phyloP scores from a whole-genome alignment of 2,329 filamentous ascomycete species.

The Colletotrichum coccodes region DNA sequence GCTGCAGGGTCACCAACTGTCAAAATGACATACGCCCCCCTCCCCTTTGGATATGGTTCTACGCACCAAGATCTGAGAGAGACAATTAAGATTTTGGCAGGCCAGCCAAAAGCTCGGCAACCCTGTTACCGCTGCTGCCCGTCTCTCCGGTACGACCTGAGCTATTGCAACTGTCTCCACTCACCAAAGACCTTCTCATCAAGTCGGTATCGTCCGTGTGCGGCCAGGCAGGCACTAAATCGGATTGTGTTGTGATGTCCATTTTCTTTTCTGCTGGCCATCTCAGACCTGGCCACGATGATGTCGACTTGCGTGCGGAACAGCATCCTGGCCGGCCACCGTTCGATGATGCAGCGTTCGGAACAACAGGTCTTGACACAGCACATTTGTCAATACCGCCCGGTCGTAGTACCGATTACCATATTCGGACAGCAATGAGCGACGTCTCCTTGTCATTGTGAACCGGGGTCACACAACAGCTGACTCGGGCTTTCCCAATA shows the following conservation, averaged over 20 bases:
- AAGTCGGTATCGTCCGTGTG: constrained; percentile 16
- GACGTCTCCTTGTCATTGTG: too few relatives aligned
- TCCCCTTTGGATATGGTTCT: background rate
- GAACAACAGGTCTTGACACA: background rate
- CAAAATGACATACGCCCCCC: constrained; percentile 3
- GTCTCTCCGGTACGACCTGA: constrained; percentile 13
- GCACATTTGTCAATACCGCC: background rate
- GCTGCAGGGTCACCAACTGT: constrained; percentile 18
- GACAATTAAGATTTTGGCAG: constrained; percentile 20
- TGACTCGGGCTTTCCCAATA: background rate
- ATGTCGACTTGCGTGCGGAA: constrained; percentile 12
- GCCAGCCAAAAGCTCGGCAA: constrained; percentile 14
- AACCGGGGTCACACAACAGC: too few relatives aligned
- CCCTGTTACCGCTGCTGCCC: background rate
- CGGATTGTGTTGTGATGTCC: background rate
- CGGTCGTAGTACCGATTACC: background rate
- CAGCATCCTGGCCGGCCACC: constrained; percentile 2
- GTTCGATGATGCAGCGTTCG: background rate
- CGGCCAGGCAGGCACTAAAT: constrained; percentile 3
- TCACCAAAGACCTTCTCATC: constrained; percentile 18
- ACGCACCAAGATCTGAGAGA: constrained; percentile 12
- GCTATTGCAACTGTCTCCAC: constrained; percentile 13
- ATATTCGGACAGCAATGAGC: too few relatives aligned
- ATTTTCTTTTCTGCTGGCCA: constrained; percentile 6
- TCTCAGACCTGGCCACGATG: constrained; percentile 12